Conservation (phyloP, 495 filamentous ascomycete species). For the Hyaloscypha variabilis region DNA sequence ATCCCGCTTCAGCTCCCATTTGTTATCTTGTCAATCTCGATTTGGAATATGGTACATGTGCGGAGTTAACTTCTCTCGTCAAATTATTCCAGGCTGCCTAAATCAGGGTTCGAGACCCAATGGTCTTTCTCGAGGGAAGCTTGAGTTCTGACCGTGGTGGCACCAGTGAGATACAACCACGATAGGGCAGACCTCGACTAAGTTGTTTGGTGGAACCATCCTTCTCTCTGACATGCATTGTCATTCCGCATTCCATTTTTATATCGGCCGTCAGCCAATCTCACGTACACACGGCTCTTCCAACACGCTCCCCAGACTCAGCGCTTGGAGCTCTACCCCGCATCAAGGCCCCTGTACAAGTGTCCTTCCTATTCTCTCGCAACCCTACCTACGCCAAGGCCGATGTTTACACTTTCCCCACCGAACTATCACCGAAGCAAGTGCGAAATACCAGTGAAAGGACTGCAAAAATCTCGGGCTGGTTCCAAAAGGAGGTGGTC, state of each 20-base stretch:
- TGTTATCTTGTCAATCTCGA: too few species aligned
- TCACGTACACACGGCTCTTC: neutral
- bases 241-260: neutral
- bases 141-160: neutral
- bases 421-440: constrained; percentile 8
- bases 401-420: neutral
- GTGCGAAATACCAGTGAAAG: neutral
- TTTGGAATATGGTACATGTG: too few species aligned
- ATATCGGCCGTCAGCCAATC: neutral
- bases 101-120: neutral
- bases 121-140: neutral
- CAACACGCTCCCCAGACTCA: neutral
- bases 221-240: neutral
- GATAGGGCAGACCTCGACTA: too few species aligned
- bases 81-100: neutral
- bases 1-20: too few species aligned
- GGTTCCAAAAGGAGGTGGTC: neutral
- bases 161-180: too few species aligned
- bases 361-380: constrained; percentile 1
- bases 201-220: neutral
- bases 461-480: neutral
- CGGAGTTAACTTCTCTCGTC: neutral
- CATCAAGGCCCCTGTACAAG: constrained; percentile 2
- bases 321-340: neutral
- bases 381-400: neutral